Conservation (phyloP, 2,329 filamentous ascomycete genomes). For the Epichloe amarillans region DNA sequence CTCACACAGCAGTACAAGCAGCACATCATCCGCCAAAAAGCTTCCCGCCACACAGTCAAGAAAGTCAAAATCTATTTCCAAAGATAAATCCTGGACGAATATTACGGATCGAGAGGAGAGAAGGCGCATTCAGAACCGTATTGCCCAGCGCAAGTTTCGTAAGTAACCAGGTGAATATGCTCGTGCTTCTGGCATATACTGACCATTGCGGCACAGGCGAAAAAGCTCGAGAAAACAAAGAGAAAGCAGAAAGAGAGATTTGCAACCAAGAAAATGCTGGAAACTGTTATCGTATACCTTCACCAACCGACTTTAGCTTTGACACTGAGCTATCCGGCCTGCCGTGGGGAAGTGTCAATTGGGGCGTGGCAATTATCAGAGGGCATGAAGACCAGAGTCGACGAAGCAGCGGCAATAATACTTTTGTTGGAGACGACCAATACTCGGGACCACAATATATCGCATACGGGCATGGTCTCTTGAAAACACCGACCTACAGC, state of each 20-base stretch:
- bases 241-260: slow-evolving; percentile 48
- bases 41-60: slow-evolving; percentile 18
- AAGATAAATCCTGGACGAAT: slow-evolving; percentile 53
- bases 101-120: slow-evolving; percentile 58
- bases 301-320: slow-evolving; percentile 38
- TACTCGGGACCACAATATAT: slow-evolving; percentile 16
- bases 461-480: slow-evolving; percentile 10
- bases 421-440: slow-evolving; percentile 22
- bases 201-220: slow-evolving; percentile 37
- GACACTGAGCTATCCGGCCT: slow-evolving; percentile 47
- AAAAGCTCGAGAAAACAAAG: slow-evolving; percentile 54
- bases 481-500: slow-evolving; percentile 16
- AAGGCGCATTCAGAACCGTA: slow-evolving; percentile 61
- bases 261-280: slow-evolving; percentile 52
- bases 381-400: slow-evolving; percentile 36
- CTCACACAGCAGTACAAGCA: slow-evolving; percentile 9
- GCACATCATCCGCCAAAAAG: slow-evolving; percentile 12
- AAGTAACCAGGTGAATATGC: slow-evolving; percentile 17
- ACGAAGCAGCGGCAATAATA: slow-evolving; percentile 27
- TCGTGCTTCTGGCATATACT: not conserved
- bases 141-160: slow-evolving; percentile 68
- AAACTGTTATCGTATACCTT: slow-evolving; percentile 49
- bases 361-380: slow-evolving; percentile 38
- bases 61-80: slow-evolving; percentile 27
- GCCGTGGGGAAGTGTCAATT: slow-evolving; percentile 58